A percentile compares a stretch with the other conserved stretches of the same genome.
These are phyloP conservation scores for Botrytis deweyae DNA, from an alignment of 2,329 filamentous ascomycete genomes.

Conservation along the genomic window DNA sequence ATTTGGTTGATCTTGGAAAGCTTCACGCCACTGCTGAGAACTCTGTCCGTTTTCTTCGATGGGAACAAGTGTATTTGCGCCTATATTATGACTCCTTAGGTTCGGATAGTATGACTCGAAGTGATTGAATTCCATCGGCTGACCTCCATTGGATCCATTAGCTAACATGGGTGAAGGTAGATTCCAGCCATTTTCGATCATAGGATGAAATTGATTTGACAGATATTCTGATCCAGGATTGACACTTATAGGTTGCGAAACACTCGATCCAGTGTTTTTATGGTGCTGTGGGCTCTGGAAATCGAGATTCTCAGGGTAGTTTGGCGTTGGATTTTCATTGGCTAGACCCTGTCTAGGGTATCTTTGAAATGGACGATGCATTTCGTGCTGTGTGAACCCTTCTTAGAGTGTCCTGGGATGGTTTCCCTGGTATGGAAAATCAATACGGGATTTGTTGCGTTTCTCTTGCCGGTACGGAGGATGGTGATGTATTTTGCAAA, in stretches of 20 bases:
- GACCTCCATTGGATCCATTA: background rate
- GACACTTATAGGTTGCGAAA: background rate
- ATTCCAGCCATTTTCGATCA: background rate
- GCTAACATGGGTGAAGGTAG: background rate
- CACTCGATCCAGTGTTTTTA: background rate
- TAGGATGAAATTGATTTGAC: background rate
- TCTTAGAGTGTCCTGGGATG: background rate
- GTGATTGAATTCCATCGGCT: background rate
- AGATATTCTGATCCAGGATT: background rate
- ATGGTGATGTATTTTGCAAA: background rate
- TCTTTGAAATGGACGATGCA: background rate
- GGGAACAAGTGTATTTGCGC: background rate
- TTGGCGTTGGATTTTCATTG: background rate
- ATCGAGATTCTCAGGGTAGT: no score
- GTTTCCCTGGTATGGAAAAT: no score
- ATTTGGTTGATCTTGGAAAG: background rate
- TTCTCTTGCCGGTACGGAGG: no score
- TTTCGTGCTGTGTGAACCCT: background rate
- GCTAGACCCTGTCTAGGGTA: background rate
- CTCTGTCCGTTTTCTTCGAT: background rate
- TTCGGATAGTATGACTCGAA: background rate
- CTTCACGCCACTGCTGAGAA: background rate
- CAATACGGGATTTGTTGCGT: no score
- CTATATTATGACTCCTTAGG: rapidly evolving
- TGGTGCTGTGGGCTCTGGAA: background rate